Evolutionary conservation across 1,284 basidiomycete genomes (phyloP).

Genomic region (Ganoderma resinaceum): DNA sequence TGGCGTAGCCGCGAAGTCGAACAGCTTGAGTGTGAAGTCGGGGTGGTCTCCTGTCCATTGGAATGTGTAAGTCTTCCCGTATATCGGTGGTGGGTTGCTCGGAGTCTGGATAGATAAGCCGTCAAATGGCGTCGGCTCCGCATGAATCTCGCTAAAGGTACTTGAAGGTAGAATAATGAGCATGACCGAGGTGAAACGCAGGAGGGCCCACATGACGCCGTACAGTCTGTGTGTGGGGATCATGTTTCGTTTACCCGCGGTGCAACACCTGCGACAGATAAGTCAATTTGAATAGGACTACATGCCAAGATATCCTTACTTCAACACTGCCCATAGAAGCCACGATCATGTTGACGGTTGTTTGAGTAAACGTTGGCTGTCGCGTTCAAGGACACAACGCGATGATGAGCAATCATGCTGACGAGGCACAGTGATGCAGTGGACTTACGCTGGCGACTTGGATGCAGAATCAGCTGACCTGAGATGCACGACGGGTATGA

Average conservation of each 20-base stretch:
- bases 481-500: not conserved
- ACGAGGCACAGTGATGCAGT: not conserved
- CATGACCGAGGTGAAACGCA: not conserved
- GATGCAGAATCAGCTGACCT: not conserved
- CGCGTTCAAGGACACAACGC: not conserved
- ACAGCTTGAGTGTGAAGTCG: not conserved
- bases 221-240: not conserved
- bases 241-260: not conserved
- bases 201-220: not conserved
- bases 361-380: not conserved
- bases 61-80: not conserved
- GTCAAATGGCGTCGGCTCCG: not conserved
- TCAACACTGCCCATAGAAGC: not conserved
- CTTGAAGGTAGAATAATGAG: not conserved
- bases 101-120: not conserved
- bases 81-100: not conserved
- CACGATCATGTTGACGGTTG: not conserved
- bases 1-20: not conserved
- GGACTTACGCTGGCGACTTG: not conserved
- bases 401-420: not conserved
- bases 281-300: not conserved
- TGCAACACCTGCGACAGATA: not conserved
- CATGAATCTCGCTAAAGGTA: not conserved
- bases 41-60: not conserved
- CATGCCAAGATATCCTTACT: not conserved